Evolutionary conservation across 306 rosid species (phyloP), one percentile per base, ranked within the genome.

Genomic region (Cicer bijugum): DNA sequence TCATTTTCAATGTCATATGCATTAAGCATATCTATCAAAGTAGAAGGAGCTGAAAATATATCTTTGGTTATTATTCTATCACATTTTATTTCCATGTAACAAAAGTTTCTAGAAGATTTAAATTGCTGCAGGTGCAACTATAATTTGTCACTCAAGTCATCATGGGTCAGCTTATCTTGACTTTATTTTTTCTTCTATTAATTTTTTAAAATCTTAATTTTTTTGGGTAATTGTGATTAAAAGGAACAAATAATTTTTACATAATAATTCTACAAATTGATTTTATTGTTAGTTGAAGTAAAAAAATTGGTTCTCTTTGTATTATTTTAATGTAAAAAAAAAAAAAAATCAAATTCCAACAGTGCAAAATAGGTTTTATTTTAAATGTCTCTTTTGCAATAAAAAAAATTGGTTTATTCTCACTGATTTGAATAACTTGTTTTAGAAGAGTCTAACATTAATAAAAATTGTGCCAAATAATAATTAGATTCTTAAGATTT

Each of bases 21-120:
- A 62, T 3, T 62, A 33, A n/a, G 14, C 50, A 60, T 16, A 33
- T 50, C 82, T 73, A 56, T 79, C 62, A 67, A 77, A 69, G 87
- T 74, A 78, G 88, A 69, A 81, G 83, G 85, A 82, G 78, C 70
- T 80, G 82, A 78, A 80, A 89, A 75, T 82, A 83, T 75, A 73
- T 77, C 6, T 50, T 48, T 63, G 69, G 8, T 39, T 63, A 73
- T 80, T 67, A 40, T 73, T 72, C 62, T 72, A 56, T 79, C 46
- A 23, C 46, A 23, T 53, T 67, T 77, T 46, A 6, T 39, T 67
- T 69, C 45, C 20, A 60, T 81, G 84, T 55, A 77, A 39, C 53
- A 15, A 69, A 81, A 72, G 83, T 67, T 89, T 92, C 92, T 92
- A 86, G 97, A 92, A 88, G 77, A 76, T 58, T 44, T 20, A 51